These are phyloP conservation scores for Eucalyptus rudis DNA, from an alignment of 345 rosid genomes.

Conservation along the genomic window DNA sequence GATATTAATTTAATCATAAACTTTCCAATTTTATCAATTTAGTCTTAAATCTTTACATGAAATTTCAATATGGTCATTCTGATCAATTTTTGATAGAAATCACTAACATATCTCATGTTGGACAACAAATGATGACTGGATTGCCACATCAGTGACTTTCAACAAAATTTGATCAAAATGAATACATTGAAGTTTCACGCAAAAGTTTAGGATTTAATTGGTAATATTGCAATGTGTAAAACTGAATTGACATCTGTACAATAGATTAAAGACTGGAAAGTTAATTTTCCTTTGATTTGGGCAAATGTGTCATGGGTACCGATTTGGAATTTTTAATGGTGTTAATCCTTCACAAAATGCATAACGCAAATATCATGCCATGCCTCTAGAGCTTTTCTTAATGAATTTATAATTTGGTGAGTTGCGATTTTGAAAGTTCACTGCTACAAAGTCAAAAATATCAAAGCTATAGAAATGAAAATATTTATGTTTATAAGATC, in stretches of 20 bases:
- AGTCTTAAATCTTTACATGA: accelerated
- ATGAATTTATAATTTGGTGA: neutral
- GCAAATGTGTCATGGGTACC: neutral
- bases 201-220: neutral
- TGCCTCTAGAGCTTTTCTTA: neutral
- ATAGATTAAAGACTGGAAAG: neutral
- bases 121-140: neutral
- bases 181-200: neutral
- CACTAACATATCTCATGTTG: too few species aligned
- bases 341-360: neutral
- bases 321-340: neutral
- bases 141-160: accelerated
- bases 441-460: neutral
- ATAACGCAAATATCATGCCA: neutral
- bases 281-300: neutral
- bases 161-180: neutral
- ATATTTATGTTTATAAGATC: neutral
- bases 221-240: neutral
- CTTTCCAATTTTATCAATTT: neutral
- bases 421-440: neutral
- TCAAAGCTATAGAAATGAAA: neutral
- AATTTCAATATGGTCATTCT: accelerated
- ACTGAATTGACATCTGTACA: accelerated
- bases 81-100: accelerated
- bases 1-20: too few species aligned